These are phyloP conservation scores for Phoenix roebelenii DNA, from an alignment of 176 grass and related monocot genomes.

Conservation along the genomic window DNA sequence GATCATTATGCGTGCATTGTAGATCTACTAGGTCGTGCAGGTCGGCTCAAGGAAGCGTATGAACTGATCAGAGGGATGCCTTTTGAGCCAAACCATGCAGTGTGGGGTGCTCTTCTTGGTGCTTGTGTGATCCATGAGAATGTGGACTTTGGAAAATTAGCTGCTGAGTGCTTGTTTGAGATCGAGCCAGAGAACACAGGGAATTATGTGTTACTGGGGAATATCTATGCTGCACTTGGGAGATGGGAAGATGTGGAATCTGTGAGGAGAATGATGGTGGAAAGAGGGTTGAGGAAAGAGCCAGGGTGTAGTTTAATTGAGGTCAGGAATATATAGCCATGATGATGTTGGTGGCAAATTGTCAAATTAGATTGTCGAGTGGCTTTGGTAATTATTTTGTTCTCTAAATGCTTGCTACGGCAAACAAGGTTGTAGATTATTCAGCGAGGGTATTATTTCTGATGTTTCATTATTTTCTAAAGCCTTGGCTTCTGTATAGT, in stretches of 20 bases:
- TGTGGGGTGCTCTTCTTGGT: conserved; percentile 52
- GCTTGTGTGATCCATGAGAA: conserved; percentile 59
- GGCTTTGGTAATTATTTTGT: no score
- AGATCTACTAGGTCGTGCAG: conserved; percentile 59
- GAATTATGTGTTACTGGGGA: conserved; percentile 55
- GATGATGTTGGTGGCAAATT: no score
- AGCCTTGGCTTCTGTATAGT: no score
- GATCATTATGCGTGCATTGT: conserved; percentile 41
- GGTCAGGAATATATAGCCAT: conserved; percentile 2
- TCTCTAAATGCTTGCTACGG: not conserved
- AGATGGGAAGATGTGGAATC: conserved; percentile 34
- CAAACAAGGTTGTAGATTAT: no score
- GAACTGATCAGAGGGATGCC: conserved; percentile 33
- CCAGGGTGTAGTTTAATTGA: conserved; percentile 45
- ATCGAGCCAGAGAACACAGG: conserved; percentile 43
- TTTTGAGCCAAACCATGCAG: conserved; percentile 25
- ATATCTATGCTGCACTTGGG: conserved; percentile 39
- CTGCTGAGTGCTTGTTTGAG: conserved; percentile 40
- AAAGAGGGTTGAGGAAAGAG: conserved; percentile 34
- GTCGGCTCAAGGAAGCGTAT: conserved; percentile 49
- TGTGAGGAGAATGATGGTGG: conserved; percentile 30
- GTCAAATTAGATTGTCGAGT: no score
- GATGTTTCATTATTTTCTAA: no score
- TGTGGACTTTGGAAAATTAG: conserved; percentile 43
- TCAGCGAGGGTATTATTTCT: no score